Evolutionary conservation across 306 rosid genomes (phyloP).

Genomic region (Pachyrhizus erosus): DNA sequence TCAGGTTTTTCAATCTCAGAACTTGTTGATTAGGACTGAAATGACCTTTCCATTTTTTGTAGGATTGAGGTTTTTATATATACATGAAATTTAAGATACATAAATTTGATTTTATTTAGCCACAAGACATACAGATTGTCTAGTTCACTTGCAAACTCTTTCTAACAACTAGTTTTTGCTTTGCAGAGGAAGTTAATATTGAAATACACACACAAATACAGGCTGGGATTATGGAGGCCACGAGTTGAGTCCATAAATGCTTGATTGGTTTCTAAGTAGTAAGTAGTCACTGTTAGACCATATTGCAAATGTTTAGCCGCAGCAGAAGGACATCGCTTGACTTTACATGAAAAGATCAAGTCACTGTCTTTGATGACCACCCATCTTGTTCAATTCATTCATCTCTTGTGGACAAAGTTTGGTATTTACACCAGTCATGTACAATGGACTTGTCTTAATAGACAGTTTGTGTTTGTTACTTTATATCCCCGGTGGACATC

Average conservation of each 20-base stretch:
- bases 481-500: conserved; percentile 16
- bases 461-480: conserved; percentile 23
- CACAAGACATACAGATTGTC: not conserved
- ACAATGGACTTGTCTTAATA: conserved; percentile 20
- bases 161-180: conserved; percentile 45
- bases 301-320: conserved; percentile 10
- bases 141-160: not conserved
- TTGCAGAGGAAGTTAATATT: conserved; percentile 88
- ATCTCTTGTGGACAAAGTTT: conserved; percentile 32
- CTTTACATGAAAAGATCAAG: conserved; percentile 32
- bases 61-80: conserved; percentile 8
- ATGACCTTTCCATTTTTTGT: not conserved
- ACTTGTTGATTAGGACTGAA: not conserved
- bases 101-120: not conserved
- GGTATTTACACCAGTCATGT: conserved; percentile 29
- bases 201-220: conserved; percentile 78
- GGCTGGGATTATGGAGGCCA: conserved; percentile 93
- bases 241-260: conserved; percentile 58
- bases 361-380: conserved; percentile 8
- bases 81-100: conserved; percentile 20
- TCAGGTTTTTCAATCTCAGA: not conserved
- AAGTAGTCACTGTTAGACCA: conserved; percentile 30
- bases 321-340: not conserved
- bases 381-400: conserved; percentile 28
- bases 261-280: conserved; percentile 43